These are phyloP conservation scores for Diaporthe citri DNA, from an alignment of 2,329 filamentous ascomycete genomes.

Conservation along the genomic window DNA sequence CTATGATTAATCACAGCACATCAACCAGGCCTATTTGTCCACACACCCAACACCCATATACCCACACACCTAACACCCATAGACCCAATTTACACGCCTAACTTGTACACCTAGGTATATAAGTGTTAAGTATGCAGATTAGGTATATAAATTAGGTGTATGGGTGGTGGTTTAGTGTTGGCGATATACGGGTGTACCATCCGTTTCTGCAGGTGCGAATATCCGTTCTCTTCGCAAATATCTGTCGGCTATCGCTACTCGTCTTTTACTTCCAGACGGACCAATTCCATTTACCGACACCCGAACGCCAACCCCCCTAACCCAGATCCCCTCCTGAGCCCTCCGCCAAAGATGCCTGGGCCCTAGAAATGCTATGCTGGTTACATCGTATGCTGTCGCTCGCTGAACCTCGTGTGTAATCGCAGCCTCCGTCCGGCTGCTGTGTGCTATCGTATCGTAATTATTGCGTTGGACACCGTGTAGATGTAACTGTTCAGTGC, in stretches of 20 bases:
- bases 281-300: conserved; percentile 17
- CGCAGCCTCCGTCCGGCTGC: background rate
- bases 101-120: too few species aligned
- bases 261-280: conserved; percentile 11
- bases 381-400: conserved; percentile 7
- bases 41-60: too few species aligned
- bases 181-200: too few species aligned
- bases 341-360: conserved; percentile 12
- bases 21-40: too few species aligned
- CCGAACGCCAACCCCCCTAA: conserved; percentile 10
- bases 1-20: too few species aligned
- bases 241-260: conserved; percentile 7
- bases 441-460: conserved; percentile 5
- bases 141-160: too few species aligned
- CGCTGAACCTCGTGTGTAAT: background rate
- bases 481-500: conserved; percentile 42
- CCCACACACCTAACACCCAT: too few species aligned
- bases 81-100: too few species aligned
- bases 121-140: too few species aligned
- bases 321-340: background rate
- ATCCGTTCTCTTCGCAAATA: conserved; percentile 7
- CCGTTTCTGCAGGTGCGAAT: too few species aligned
- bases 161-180: too few species aligned
- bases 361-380: conserved; percentile 4
- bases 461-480: background rate